Evolutionary conservation across 2,329 filamentous ascomycete species (phyloP).

Genomic region (Cytospora piceae): DNA sequence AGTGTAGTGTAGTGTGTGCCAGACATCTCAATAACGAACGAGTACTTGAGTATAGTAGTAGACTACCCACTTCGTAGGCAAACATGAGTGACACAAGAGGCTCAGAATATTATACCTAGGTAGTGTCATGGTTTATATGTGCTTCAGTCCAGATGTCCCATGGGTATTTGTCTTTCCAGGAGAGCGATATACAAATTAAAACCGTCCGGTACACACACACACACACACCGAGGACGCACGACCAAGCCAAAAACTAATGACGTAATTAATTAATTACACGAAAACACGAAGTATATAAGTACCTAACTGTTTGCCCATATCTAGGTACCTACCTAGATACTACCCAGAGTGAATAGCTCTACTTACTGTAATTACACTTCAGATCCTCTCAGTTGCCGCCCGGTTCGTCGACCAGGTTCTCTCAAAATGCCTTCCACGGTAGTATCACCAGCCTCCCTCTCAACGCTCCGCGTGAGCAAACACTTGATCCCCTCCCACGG

Average conservation of each 20-base stretch:
- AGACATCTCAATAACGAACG: no score
- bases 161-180: no score
- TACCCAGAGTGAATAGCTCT: no score
- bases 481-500: conserved; percentile 62
- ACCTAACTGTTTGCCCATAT: no score
- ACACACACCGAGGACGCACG: background rate
- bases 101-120: no score
- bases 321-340: background rate
- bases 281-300: background rate
- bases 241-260: background rate
- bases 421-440: conserved; percentile 4
- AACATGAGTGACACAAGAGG: no score
- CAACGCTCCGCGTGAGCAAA: conserved; percentile 57
- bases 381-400: background rate
- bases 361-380: background rate
- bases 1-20: no score
- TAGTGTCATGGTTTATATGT: no score
- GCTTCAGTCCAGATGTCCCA: no score
- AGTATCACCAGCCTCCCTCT: conserved; percentile 42
- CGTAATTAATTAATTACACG: background rate
- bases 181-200: no score
- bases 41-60: no score
- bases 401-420: background rate
- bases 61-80: no score
- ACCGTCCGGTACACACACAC: background rate